Conservation (phyloP, 495 filamentous ascomycete species). For the Wilcoxina mikolae region DNA sequence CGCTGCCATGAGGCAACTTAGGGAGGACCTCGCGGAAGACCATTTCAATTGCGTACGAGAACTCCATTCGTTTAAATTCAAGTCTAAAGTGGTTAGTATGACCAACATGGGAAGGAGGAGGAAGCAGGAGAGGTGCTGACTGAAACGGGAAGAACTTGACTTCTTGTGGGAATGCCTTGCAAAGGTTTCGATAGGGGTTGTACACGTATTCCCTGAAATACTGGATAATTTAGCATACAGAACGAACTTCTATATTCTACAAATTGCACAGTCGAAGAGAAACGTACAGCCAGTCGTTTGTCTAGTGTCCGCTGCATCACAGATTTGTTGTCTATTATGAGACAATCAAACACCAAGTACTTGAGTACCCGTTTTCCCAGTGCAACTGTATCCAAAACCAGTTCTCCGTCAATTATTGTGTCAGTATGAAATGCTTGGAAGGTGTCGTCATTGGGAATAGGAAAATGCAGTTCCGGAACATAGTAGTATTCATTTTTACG, state of each 20-base stretch:
- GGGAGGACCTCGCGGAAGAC: constrained; percentile 81
- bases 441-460: constrained; percentile 43
- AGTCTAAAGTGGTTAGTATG: constrained; percentile 34
- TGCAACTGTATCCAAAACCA: constrained; percentile 60
- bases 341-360: constrained; percentile 85
- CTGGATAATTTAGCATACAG: constrained; percentile 12
- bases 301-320: constrained; percentile 67
- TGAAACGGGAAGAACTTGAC: constrained; percentile 53
- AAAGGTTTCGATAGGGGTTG: constrained; percentile 61
- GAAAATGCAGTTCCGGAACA: constrained; percentile 67
- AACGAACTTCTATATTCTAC: background rate
- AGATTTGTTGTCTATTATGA: constrained; percentile 61
- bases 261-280: too few species aligned
- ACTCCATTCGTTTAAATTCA: constrained; percentile 72
- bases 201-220: constrained; percentile 69
- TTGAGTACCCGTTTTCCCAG: constrained; percentile 52
- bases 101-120: background rate
- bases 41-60: constrained; percentile 74
- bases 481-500: constrained; percentile 93
- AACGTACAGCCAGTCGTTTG: constrained; percentile 53
- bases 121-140: constrained; percentile 15
- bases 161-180: constrained; percentile 53
- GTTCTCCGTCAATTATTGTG: constrained; percentile 83
- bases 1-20: constrained; percentile 74
- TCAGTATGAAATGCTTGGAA: constrained; percentile 53